Percentiles rank a stretch among this genome's conserved stretches.
Evolutionary conservation across 345 rosid species (phyloP).

Genomic region (Odontarrhena argentea): DNA sequence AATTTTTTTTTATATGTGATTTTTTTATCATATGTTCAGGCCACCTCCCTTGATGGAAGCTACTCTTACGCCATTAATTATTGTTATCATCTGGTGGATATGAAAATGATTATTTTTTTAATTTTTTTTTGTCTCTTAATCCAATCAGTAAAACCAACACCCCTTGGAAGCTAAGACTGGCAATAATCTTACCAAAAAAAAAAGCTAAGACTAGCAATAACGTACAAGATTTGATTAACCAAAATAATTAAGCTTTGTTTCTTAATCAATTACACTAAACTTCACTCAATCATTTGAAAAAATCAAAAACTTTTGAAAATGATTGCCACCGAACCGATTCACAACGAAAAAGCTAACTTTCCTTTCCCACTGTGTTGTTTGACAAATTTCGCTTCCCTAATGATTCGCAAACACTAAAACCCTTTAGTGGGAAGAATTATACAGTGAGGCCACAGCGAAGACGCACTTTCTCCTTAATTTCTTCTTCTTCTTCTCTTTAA

Average conservation of each 20-base stretch:
- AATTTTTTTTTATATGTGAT: no score
- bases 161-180: no score
- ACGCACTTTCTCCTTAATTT: constrained; percentile 32
- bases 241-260: not conserved
- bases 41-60: no score
- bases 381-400: constrained; percentile 29
- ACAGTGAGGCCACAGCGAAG: constrained; percentile 35
- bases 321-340: constrained; percentile 35
- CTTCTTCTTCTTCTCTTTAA: constrained; percentile 10
- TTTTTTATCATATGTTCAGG: no score
- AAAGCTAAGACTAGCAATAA: not conserved
- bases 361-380: constrained; percentile 39
- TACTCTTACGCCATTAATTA: no score
- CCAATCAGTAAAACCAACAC: no score
- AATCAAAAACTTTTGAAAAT: constrained; percentile 26
- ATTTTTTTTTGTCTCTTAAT: no score
- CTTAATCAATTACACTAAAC: constrained; percentile 16
- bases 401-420: constrained; percentile 23
- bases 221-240: not conserved
- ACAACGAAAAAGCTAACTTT: constrained; percentile 1
- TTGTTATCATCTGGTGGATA: no score
- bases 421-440: constrained; percentile 32
- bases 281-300: constrained; percentile 2
- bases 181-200: no score
- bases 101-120: no score